Evolutionary conservation across 2,329 filamentous ascomycete species (phyloP), one percentile per base, ranked within the genome.

Genomic region (Trichocomaceae sp.): DNA sequence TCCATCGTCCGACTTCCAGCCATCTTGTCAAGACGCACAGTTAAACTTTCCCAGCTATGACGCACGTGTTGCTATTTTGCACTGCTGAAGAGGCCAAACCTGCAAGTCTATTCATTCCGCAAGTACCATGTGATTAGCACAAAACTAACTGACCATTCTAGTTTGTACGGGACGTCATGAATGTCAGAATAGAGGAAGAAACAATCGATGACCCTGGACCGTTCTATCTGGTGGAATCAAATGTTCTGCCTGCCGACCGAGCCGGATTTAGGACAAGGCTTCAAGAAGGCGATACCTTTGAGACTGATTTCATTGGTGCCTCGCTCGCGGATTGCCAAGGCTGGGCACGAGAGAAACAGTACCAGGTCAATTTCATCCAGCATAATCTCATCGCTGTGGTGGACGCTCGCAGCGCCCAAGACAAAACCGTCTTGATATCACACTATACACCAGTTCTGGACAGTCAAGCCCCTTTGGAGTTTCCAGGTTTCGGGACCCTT

Each of bases 81-180:
- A 53, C n/a, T 29, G 41, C 42, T 22, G 50, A 52, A 29, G 29
- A 47, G 50, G 50, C 50, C 42, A 52, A 52, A 47, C 50, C 49
- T 22, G 39, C 22, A 35, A 45, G 39, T 51, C 37, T 44, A 26
- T 26, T 7, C 23, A 19, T 8, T 35, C 35, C 48, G 2, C 0
- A 45, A 39, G 3, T 26, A 26, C 23, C 6, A 51, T 26, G 19
- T 13, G 9, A 41, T 17, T 44, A 44, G 26, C 13, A 15, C 17
- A 42, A 44, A 51, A 26, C 35, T 51, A n/a, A 51, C 10, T 12
- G 17, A 35, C 19, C 15, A 13, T 44, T 19, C 4, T 10, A 52
- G 50, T 46, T 47, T 29, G 31, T 39, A 4, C 19, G 50, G n/a
- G 44, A 52, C 29, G 12, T 39, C 13, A 13, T 52, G 26, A 52